Conservation (phyloP, 176 grass and related monocot genomes). For the Musa beccarii region DNA sequence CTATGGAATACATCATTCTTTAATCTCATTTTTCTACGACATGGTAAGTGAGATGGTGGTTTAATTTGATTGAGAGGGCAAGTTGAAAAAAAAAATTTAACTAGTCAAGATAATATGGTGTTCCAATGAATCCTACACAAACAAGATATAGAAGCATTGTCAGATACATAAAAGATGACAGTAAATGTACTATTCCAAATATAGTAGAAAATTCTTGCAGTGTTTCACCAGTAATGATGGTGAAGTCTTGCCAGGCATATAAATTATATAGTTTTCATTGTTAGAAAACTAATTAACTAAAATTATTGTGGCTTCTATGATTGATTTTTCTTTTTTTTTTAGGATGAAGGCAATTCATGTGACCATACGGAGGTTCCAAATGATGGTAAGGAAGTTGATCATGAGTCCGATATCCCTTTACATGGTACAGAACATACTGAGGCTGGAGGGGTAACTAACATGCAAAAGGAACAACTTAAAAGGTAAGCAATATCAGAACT, state of each 20-base stretch:
- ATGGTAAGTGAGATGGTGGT: no score
- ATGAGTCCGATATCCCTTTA: slow-evolving; percentile 39
- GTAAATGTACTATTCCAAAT: no score
- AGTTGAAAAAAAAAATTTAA: no score
- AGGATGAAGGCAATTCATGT: slow-evolving; percentile 12
- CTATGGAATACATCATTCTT: no score
- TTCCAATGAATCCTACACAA: no score
- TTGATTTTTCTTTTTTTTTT: background rate
- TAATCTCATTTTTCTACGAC: no score
- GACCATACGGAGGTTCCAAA: slow-evolving; percentile 20
- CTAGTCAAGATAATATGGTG: no score
- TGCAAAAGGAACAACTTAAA: slow-evolving; percentile 31
- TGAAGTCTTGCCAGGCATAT: background rate
- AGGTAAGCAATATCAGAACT: slow-evolving; percentile 30
- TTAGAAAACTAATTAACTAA: background rate
- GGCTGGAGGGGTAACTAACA: slow-evolving; percentile 41
- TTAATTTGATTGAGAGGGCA: no score
- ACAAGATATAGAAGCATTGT: no score
- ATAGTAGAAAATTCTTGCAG: background rate
- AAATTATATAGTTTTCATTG: background rate
- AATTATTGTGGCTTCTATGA: background rate
- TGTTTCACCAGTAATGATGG: background rate
- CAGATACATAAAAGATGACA: no score
- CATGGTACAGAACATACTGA: slow-evolving; percentile 46
- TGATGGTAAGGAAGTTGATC: slow-evolving; percentile 31